Percentiles rank a stretch among this genome's conserved stretches.
Conservation (phyloP, 139 green algal genomes). For the Volvox reticuliferus region DNA sequence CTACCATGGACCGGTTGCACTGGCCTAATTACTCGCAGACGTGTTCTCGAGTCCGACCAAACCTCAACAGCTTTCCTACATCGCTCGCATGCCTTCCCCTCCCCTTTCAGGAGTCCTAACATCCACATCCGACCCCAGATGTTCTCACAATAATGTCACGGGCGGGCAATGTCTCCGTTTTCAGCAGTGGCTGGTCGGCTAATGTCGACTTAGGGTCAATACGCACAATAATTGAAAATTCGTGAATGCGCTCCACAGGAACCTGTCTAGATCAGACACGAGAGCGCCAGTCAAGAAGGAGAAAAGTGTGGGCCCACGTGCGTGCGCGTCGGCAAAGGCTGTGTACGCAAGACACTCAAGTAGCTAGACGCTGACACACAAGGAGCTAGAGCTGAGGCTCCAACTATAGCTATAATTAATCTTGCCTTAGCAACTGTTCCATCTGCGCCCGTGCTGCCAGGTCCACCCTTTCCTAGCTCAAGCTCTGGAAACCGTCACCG, state of each 20-base stretch:
- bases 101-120: too few species aligned
- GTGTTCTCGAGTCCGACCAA: too few species aligned
- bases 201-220: slow-evolving; percentile 93
- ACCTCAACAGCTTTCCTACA: too few species aligned
- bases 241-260: slow-evolving; percentile 72
- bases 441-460: slow-evolving; percentile 33
- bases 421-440: slow-evolving; percentile 43
- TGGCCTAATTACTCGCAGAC: too few species aligned
- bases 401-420: background rate
- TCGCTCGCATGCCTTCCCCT: too few species aligned
- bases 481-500: background rate
- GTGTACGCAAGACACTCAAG: slow-evolving; percentile 5
- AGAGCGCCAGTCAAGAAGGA: background rate
- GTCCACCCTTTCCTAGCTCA: slow-evolving; percentile 42
- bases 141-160: slow-evolving; percentile 48
- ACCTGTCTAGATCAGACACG: slow-evolving; percentile 39
- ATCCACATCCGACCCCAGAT: too few species aligned
- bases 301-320: background rate
- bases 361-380: background rate
- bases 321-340: background rate
- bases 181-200: slow-evolving; percentile 84
- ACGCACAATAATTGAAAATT: slow-evolving; percentile 92
- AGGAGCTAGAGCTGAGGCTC: background rate
- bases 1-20: too few species aligned
- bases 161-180: slow-evolving; percentile 86